These are phyloP conservation scores for Tulasnella sp. DNA, from an alignment of 768 basidiomycete genomes.

Conservation along the genomic window DNA sequence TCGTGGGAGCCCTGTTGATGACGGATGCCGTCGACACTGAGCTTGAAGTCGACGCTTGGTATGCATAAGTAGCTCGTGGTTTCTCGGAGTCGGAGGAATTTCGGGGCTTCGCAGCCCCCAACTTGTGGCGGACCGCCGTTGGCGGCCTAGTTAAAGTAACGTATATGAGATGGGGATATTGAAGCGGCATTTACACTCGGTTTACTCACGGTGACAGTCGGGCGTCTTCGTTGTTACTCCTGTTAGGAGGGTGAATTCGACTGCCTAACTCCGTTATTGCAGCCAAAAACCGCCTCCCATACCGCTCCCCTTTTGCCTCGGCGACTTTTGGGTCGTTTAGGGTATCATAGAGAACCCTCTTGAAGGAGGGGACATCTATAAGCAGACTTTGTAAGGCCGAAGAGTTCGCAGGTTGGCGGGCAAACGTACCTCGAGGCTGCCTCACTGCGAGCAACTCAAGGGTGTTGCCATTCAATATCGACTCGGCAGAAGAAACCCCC, in stretches of 20 bases:
- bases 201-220: neutral
- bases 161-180: neutral
- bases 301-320: slow-evolving; percentile 19
- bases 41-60: slow-evolving; percentile 1
- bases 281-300: slow-evolving; percentile 22
- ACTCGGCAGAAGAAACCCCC: neutral
- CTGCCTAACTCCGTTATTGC: slow-evolving; percentile 7
- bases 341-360: slow-evolving; percentile 15
- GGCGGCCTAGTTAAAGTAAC: neutral
- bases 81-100: neutral
- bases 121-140: neutral
- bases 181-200: neutral
- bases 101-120: neutral
- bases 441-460: slow-evolving; percentile 20
- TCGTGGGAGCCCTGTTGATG: neutral
- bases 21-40: neutral
- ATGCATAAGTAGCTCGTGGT: neutral
- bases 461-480: slow-evolving; percentile 18
- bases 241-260: neutral
- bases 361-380: slow-evolving; percentile 18
- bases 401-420: neutral
- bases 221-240: neutral
- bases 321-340: slow-evolving; percentile 8
- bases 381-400: neutral
- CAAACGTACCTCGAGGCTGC: slow-evolving; percentile 20